These are phyloP conservation scores for Emiliania huxleyi DNA, from an alignment of 78 protist genomes.

Conservation along the genomic window DNA sequence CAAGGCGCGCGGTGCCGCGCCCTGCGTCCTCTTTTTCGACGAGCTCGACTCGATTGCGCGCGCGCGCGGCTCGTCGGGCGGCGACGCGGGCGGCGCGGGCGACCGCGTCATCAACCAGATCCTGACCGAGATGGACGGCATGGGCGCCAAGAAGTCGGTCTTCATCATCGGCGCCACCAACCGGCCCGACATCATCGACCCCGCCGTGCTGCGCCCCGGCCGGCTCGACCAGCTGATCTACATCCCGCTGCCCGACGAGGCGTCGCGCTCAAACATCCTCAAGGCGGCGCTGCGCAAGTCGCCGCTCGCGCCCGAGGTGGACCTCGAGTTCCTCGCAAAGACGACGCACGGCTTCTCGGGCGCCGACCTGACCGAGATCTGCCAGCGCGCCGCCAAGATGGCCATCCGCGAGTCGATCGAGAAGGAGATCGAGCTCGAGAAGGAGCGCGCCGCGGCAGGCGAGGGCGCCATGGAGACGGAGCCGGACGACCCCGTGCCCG, in stretches of 20 bases:
- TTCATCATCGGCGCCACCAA: constrained; percentile 99
- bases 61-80: constrained; percentile 91
- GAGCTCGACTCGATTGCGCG: constrained; percentile 99
- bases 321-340: constrained; percentile 84
- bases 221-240: constrained; percentile 98
- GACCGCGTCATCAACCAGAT: constrained; percentile 99
- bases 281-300: constrained; percentile 81
- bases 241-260: constrained; percentile 99
- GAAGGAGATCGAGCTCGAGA: constrained; percentile 58
- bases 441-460: constrained; percentile 45
- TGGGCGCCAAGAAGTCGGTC: constrained; percentile 97
- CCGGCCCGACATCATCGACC: constrained; percentile 99
- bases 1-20: constrained; percentile 99
- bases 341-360: constrained; percentile 97
- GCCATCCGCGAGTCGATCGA: constrained; percentile 97
- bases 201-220: constrained; percentile 99
- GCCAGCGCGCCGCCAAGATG: constrained; percentile 96
- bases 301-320: constrained; percentile 78
- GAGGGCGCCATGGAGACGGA: constrained; percentile 47
- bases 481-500: constrained; percentile 91
- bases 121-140: constrained; percentile 99
- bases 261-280: constrained; percentile 87
- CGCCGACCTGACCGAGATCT: constrained; percentile 98
- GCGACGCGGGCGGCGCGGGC: constrained; percentile 99
- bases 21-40: constrained; percentile 99